Base-by-base conservation (phyloP, 2,329 filamentous ascomycete genomes). In the Xenoacremonium recifei region DNA sequence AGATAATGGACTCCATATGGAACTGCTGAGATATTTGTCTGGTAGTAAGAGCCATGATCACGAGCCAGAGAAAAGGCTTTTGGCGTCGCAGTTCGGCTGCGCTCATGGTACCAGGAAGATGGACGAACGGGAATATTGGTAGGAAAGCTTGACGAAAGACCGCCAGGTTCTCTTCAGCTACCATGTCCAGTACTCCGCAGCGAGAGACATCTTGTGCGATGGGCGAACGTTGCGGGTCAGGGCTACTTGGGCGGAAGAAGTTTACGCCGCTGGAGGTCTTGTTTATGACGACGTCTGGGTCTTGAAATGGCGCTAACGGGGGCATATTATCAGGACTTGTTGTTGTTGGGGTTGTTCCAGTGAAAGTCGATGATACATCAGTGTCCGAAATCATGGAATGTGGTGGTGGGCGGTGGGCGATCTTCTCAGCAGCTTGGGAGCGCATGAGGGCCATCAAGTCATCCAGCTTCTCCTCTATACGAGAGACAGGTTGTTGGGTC, bases 31-130 rank as follows among this genome's bases (percentile, higher is more conserved):
- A 35, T 1, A 46, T 40, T 0, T 40, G 43, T 11, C 49, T 59
- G 3, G 54, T 49, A 1, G 49, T 44, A 5, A 68, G 48, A 1
- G 61, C 56, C 60, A 68, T 66, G 12, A 69, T 60, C 11, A 62
- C 61, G 15, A 66, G 43, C 66, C 66, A 70, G 7, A 68, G 44
- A 20, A 69, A 69, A 1, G 67, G 67, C 33, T 59, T 54, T 12
- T 65, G 49, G 6, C 47, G 38, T 12, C 59, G 60, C 3, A 70
- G 42, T 34, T 57, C 50, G 5, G 37, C 40, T 6, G 59, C 43
- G 17, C 31, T 39, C 13, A 53, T 45, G 4, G 42, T 44, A 1
- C 12, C 20, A 6, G 50, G 50, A 19, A 63, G 46, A 34, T 56
- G 40, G 15, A 61, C 31, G 21, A 58, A 55, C 1, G 66, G 66